Conservation (phyloP, 345 rosid genomes). For the Conringia planisiliqua region DNA sequence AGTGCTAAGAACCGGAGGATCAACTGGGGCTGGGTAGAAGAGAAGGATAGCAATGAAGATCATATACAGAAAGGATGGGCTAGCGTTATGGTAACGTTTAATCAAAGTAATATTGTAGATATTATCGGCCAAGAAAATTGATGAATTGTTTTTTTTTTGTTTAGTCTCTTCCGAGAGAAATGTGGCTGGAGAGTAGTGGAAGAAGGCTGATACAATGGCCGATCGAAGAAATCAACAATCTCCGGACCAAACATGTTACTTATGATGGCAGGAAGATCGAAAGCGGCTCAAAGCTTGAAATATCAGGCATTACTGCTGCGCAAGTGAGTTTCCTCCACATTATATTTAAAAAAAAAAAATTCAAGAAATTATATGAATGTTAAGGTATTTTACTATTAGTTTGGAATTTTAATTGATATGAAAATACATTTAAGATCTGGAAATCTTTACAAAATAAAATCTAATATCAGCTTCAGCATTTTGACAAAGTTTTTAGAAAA, state of each 20-base stretch:
- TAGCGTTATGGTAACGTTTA: conserved; percentile 61
- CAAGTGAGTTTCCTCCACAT: no score
- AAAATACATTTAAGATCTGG: no score
- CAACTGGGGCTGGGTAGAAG: conserved; percentile 59
- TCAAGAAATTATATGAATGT: no score
- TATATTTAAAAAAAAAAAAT: no score
- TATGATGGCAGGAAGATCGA: conserved; percentile 22
- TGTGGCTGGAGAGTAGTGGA: conserved; percentile 29
- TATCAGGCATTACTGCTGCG: conserved; percentile 44
- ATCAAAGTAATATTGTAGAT: no score
- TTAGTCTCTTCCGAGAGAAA: not conserved
- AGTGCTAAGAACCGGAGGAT: conserved; percentile 51
- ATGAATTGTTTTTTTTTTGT: not conserved
- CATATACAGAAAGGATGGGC: conserved; percentile 64
- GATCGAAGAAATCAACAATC: conserved; percentile 49
- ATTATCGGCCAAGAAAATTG: not conserved
- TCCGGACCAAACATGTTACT: conserved; percentile 36
- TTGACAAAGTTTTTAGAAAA: no score
- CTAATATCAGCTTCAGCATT: no score
- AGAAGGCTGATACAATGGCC: conserved; percentile 67
- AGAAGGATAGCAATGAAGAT: conserved; percentile 52
- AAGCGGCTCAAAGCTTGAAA: conserved; percentile 40
- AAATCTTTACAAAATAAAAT: no score
- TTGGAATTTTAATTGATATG: no score
- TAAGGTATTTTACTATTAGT: no score